Percentiles rank a stretch among this genome's conserved stretches.
These are phyloP conservation scores for Aechmea fasciata DNA, from an alignment of 176 grass and related monocot species.

Conservation along the genomic window DNA sequence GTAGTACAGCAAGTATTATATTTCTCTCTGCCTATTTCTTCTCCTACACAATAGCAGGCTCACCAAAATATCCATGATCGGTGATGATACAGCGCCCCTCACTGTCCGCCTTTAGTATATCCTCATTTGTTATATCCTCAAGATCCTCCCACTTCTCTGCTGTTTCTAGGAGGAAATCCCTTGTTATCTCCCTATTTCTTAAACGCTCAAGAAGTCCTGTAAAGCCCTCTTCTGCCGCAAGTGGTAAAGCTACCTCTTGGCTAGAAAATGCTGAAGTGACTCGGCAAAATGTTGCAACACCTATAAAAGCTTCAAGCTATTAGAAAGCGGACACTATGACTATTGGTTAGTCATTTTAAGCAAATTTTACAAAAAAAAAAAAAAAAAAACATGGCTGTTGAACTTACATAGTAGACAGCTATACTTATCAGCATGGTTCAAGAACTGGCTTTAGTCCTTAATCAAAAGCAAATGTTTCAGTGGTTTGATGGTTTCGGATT, in stretches of 20 bases:
- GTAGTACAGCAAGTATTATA: neutral
- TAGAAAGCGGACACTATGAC: neutral
- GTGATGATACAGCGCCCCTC: constrained; percentile 90
- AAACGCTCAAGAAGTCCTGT: constrained; percentile 45
- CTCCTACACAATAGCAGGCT: constrained; percentile 8
- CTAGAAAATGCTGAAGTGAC: constrained; percentile 83
- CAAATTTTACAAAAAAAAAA: too few species aligned
- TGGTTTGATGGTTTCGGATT: too few species aligned
- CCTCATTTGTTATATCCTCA: constrained; percentile 58
- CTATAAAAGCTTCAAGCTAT: constrained; percentile 27
- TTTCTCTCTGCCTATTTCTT: too few species aligned
- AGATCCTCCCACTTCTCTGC: constrained; percentile 47
- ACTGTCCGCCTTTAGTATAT: constrained; percentile 63
- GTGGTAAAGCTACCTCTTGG: constrained; percentile 64
- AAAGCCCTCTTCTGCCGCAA: constrained; percentile 86
- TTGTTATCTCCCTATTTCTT: constrained; percentile 35
- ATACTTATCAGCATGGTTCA: too few species aligned
- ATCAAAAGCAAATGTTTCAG: too few species aligned
- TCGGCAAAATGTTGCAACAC: constrained; percentile 85
- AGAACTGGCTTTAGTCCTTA: too few species aligned
- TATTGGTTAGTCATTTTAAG: too few species aligned
- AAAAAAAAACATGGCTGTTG: neutral
- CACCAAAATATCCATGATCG: constrained; percentile 90
- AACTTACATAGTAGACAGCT: neutral
- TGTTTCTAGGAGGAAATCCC: constrained; percentile 35